phyloP scores from a whole-genome alignment of 345 rosid genomes.

The Brassica carinata region DNA sequence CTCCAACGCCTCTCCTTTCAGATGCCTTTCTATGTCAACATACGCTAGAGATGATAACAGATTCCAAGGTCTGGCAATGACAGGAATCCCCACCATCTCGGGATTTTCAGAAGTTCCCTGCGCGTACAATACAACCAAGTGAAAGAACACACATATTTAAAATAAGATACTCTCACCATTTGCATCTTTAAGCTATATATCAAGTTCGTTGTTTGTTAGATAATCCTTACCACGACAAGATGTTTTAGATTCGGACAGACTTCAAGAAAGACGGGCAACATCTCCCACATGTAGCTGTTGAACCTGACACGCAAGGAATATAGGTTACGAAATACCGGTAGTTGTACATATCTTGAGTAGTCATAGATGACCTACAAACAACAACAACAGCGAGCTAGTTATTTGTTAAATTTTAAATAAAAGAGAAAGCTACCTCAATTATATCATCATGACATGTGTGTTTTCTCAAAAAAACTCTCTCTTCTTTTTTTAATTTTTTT shows the following conservation, averaged over 20 bases:
- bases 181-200: not conserved
- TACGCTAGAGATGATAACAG: constrained; percentile 15
- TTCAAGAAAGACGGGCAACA: constrained; percentile 24
- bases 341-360: constrained; percentile 10
- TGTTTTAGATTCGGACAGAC: constrained; percentile 17
- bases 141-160: not conserved
- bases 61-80: not conserved
- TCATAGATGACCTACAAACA: constrained; percentile 4
- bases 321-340: constrained; percentile 16
- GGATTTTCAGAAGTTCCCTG: not conserved
- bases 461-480: too few relatives aligned
- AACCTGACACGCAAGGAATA: not conserved
- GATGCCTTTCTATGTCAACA: not conserved
- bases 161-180: not conserved
- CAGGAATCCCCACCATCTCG: not conserved
- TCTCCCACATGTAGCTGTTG: not conserved
- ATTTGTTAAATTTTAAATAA: not conserved
- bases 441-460: too few relatives aligned
- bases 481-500: too few relatives aligned
- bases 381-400: not conserved
- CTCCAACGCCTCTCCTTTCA: not conserved
- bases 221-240: constrained; percentile 10
- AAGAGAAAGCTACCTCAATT: too few relatives aligned
- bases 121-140: not conserved
- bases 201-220: not conserved